Percentiles rank a stretch among this genome's conserved stretches.
Conservation (phyloP, 495 filamentous ascomycete species). For the Aspergillus homomorphus region DNA sequence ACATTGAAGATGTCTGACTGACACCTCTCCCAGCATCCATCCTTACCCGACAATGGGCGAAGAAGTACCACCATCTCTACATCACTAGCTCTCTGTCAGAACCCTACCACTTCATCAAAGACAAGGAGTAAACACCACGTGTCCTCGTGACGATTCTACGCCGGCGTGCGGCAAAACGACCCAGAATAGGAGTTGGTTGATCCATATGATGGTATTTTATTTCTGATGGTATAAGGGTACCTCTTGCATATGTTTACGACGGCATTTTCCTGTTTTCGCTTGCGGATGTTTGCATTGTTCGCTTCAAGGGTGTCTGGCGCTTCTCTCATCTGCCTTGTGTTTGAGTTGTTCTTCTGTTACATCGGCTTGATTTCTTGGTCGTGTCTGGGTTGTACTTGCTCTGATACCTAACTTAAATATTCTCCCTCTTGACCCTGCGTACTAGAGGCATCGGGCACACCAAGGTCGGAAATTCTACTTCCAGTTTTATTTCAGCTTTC, state of each 20-base stretch:
- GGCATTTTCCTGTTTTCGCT: slow-evolving; percentile 37
- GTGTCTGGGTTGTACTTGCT: slow-evolving; percentile 31
- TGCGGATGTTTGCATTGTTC: slow-evolving; percentile 41
- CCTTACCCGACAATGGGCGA: slow-evolving; percentile 87
- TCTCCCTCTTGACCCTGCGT: slow-evolving; percentile 18
- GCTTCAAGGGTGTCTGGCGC: slow-evolving; percentile 40
- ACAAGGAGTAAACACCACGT: slow-evolving; percentile 35
- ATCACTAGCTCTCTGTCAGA: slow-evolving; percentile 37
- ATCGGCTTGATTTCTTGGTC: slow-evolving; percentile 23
- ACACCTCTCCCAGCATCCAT: slow-evolving; percentile 67
- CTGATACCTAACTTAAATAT: slow-evolving; percentile 37
- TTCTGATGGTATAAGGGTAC: slow-evolving; percentile 42
- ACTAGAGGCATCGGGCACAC: slow-evolving; percentile 33
- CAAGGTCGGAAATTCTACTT: slow-evolving; percentile 21
- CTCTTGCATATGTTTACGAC: slow-evolving; percentile 49
- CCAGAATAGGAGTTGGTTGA: slow-evolving; percentile 32
- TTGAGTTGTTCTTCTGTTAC: slow-evolving; percentile 23
- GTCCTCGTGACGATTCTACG: slow-evolving; percentile 24
- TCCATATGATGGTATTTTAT: slow-evolving; percentile 46
- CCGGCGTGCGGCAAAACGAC: slow-evolving; percentile 14
- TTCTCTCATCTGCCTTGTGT: slow-evolving; percentile 18
- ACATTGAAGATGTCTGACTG: slow-evolving; percentile 1
- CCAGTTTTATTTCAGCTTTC: slow-evolving; percentile 25
- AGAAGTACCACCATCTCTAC: slow-evolving; percentile 58
- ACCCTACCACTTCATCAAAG: slow-evolving; percentile 39